Evolutionary conservation across 2,329 filamentous ascomycete genomes (phyloP), one percentile per base, ranked within the genome.

Genomic region (Penicillium sp.): DNA sequence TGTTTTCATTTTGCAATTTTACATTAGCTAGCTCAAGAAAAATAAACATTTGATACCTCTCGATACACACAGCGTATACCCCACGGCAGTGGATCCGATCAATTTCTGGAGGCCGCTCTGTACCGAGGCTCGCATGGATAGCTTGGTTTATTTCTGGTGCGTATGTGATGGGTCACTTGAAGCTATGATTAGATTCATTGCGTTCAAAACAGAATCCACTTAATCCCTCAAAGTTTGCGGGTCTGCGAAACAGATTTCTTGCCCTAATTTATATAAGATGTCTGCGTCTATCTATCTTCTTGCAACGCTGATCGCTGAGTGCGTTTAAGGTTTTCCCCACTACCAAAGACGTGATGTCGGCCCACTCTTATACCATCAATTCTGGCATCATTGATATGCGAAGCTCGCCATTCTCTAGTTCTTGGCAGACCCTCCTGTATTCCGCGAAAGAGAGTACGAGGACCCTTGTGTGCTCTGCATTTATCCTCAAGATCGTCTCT

Each of bases 301-400:
- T 35, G 33, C 29, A 11, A 29, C 15, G 9, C 27, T 26, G n/a
- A 45, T 23, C 20, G 6, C 20, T 33, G 20, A 42, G 7, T 37
- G 33, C 7, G 29, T 20, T 27, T 18, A 43, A 44, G 22, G 25
- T 33, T 42, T 51, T 18, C 43, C 48, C 26, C 47, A 23, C 29
- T 35, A 22, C 29, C 25, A 26, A 62, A 59, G 58, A 51, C 62
- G 60, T 64, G 60, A 62, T 64, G 46, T 2, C 12, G 59, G 53
- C 57, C 57, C 61, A 59, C 57, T 41, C 22, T 59, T 56, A 54
- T 56, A 59, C 23, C 51, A 59, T 61, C 27, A 25, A 11, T 23
- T 26, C 51, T 60, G 45, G 59, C 59, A 58, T 55, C 59, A 63
- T 63, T 49, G 18, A 31, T 37, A 35, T 41, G 49, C 42, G 52